Evolutionary conservation across 2,329 filamentous ascomycete species (phyloP), one percentile per base, ranked within the genome.

Genomic region (Acrocalymma vagum): DNA sequence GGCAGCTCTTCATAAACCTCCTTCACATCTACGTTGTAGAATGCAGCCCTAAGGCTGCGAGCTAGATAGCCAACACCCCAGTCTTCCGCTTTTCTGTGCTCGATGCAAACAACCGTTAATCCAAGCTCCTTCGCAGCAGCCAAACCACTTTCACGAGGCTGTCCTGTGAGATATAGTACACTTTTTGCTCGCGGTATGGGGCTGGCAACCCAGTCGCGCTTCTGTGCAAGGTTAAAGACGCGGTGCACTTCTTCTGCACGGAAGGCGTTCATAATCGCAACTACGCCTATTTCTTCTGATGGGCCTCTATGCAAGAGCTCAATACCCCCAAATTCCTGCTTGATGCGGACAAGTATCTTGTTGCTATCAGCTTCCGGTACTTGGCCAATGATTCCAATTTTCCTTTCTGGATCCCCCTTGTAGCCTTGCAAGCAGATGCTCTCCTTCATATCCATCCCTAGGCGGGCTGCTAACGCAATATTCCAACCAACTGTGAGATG

Each of bases 181-280:
- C 63, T 47, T 7, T 47, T 53, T 16, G 29, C 32, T n/a, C 61
- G 52, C 6, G 45, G 47, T 18, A 45, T 47, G 17, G 43, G 26
- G 8, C 35, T 38, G 16, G 18, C 31, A 15, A 65, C 44, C 63
- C 63, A 67, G 1, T 51, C 53, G 7, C 44, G 46, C 31, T 58
- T 38, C 16, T 50, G 37, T 6, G 62, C 57, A 28, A 58, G 49
- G 7, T 63, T 58, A 1, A 71, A 9, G 5, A 71, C 68, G 5
- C 69, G 53, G 24, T 60, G 38, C 2, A 73, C 63, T 36, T 71
- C 67, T 3, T 67, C 62, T 6, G 63, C 53, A 29, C 65, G 58
- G 33, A 73, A 72, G 0, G 69, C 71, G 34, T 72, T 72, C 70
- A 72, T 72, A 22, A 72, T 69, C 3, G 70, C 70, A 5, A 69